Conservation (phyloP, 345 rosid genomes). For the Nephelium lappaceum region DNA sequence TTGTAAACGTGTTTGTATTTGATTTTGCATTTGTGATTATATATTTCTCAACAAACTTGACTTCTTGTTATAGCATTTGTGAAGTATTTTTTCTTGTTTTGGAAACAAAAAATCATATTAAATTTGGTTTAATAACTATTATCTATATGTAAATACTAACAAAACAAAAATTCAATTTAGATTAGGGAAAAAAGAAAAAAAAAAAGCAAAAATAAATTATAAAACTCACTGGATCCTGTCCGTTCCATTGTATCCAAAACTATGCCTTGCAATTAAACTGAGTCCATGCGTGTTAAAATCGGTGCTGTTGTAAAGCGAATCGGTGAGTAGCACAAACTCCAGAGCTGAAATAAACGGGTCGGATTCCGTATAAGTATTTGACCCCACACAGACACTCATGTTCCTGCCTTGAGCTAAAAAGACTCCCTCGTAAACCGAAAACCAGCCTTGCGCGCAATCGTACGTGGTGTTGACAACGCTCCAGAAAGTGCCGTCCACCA, state of each 20-base stretch:
- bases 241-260: conserved; percentile 64
- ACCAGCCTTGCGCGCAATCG: conserved; percentile 53
- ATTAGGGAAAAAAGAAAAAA: neutral
- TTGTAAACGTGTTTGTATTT: too few relatives aligned
- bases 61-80: neutral
- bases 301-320: conserved; percentile 72
- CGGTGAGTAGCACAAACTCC: conserved; percentile 63
- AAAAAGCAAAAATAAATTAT: neutral
- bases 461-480: conserved; percentile 72
- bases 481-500: conserved; percentile 88
- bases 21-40: too few relatives aligned
- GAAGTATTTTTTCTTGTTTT: neutral
- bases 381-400: conserved; percentile 73
- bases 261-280: conserved; percentile 68
- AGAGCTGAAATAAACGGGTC: conserved; percentile 91
- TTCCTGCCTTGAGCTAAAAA: conserved; percentile 73
- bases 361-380: conserved; percentile 65
- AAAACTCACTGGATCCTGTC: conserved; percentile 50
- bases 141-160: neutral
- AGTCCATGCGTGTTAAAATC: conserved; percentile 52
- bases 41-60: too few relatives aligned
- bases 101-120: neutral
- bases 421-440: conserved; percentile 77
- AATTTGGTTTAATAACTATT: neutral
- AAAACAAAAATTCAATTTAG: neutral